Base-by-base conservation (phyloP, 2,329 filamentous ascomycete genomes). In the Blumeria hordei region DNA sequence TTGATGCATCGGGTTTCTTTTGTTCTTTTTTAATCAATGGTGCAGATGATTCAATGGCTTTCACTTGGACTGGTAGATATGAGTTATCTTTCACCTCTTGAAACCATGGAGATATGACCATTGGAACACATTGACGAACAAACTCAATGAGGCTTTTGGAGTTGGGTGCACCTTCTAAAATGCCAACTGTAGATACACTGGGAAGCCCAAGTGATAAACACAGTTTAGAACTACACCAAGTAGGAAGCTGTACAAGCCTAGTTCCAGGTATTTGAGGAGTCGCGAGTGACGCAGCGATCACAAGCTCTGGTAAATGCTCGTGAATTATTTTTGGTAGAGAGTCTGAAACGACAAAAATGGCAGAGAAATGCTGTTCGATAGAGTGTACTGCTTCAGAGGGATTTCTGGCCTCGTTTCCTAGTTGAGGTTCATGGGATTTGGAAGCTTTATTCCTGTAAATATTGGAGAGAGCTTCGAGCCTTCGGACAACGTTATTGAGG, bases 161-260 rank as follows among this genome's bases (percentile, higher is more conserved):
- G 44, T 75, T 73, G 0, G 79, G 78, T 0, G 80, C 77, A 39
- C 69, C 72, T 6, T 70, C 69, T 18, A 71, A 65, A 6, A 87
- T 64, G 0, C 74, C 83, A 35, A 87, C 68, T 21, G 79, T 78
- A 1, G 80, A 83, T 0, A 79, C 78, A 36, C 80, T 72, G 0
- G 79, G 77, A 9, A 85, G 70, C 1, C 75, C 75, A 3, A 86
- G 69, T 18, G 71, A 71, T 34, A 68, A 65, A 51, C 75, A 75
- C 14, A 87, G 66, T 11, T 72, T 72, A 14, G 75, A 69, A 49
- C 81, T 80, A 53, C 73, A 76, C 0, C 73, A 67, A 54, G 74
- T 77, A 0, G 80, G 79, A 50, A 86, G 72, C 0, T 77, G 74
- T 2, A 87, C 71, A 2, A 86, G 70, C 21, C 75, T 72, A 9